Base-by-base conservation (phyloP, 805 yeast species). In the Wickerhamia fluorescens region DNA sequence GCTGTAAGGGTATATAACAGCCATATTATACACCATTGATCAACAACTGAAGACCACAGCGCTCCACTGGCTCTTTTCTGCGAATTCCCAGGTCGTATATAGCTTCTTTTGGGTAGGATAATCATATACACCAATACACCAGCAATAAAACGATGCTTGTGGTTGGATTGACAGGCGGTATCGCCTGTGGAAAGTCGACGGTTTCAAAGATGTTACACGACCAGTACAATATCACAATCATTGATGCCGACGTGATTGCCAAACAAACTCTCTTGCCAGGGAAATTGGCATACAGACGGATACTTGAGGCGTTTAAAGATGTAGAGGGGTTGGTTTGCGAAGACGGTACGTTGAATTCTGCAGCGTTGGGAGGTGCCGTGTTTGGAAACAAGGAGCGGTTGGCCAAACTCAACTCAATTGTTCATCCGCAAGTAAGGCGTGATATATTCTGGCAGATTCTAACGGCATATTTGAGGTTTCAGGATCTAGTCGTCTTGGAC, bases 91-190 rank as follows among this genome's bases (percentile, higher is more conserved):
- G n/a, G n/a, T n/a, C n/a, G n/a, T n/a, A n/a, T n/a, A n/a, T n/a
- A n/a, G n/a, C n/a, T n/a, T n/a, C n/a, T n/a, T n/a, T n/a, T n/a
- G n/a, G n/a, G n/a, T n/a, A n/a, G n/a, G n/a, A n/a, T n/a, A n/a
- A n/a, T n/a, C n/a, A n/a, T n/a, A n/a, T n/a, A n/a, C n/a, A n/a
- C n/a, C n/a, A n/a, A n/a, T n/a, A n/a, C n/a, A n/a, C n/a, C n/a
- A n/a, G n/a, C n/a, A n/a, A n/a, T n/a, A n/a, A n/a, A n/a, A n/a
- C 13, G 4, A 89, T 92, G 98, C 69, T 92, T 25, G 69, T 92
- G 18, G 71, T 92, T 5, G 99, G 99, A 1, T 69, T 92, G n/a
- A 92, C 98, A 0, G 99, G 99, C 2, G 96, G 96, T 2, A 92
- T 92, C 28, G 95, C 96, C 4, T 71, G 92, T n/a, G 99, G 99